Base-by-base conservation (phyloP, 495 filamentous ascomycete genomes). In the Aspergillus egyptiacus region DNA sequence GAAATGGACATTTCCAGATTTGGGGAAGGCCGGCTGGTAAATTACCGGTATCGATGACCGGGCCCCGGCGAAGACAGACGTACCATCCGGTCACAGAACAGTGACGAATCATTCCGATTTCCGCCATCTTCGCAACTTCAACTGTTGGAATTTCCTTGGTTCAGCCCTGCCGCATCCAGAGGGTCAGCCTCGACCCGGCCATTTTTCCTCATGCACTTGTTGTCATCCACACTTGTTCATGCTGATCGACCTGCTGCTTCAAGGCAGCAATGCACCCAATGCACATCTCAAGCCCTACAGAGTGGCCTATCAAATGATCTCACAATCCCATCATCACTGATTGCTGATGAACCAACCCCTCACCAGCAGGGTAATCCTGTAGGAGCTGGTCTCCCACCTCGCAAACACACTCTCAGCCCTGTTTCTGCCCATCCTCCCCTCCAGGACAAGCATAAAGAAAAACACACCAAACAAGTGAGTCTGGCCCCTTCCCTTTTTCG, bases 401-500 rank as follows among this genome's bases (percentile, higher is more conserved):
- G n/a, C n/a, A n/a, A n/a, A n/a, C n/a, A n/a, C 20, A 33, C 46
- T 44, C 19, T 44, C 41, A 44, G 41, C 28, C 41, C 41, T 44
- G 41, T 44, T 33, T 27, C 19, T 44, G 20, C 20, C 34, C 43
- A 35, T 46, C 43, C 11, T 18, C 31, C 36, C 41, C 17, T 22
- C 40, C 43, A 25, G 43, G 36, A 35, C 30, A 35, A 36, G 31
- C 43, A 46, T 17, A 35, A 36, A 35, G 32, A 28, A 34, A n/a
- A 46, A 46, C 43, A 46, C 20, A 19, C 36, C 33, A 17, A 18
- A n/a, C n/a, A n/a, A 50, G 48, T 50, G 36, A 50, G 48, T 50
- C 20, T 31, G 17, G 17, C 20, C 28, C 17, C 30, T 27, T 13
- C 20, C 40, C 40, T 45, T 46, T n/a, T 38, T 41, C 28, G 37